Conservation (phyloP, 495 filamentous ascomycete species). For the Trichoderma asperelloides region DNA sequence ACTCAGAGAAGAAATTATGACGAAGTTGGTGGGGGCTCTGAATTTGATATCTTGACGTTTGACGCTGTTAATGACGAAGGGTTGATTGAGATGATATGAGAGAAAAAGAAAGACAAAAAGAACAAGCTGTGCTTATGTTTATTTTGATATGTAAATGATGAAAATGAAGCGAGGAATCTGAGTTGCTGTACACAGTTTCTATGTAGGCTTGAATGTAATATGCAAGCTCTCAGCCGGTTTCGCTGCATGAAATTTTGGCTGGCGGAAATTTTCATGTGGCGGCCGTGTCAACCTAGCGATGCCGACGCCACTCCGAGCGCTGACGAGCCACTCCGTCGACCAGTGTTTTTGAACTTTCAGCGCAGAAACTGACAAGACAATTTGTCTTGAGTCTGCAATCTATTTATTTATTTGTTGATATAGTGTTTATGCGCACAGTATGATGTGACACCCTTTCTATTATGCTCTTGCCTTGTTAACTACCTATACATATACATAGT, state of each 20-base stretch:
- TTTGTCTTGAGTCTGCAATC: too few species aligned
- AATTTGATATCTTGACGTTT: not conserved
- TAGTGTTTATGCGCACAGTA: too few species aligned
- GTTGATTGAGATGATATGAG: too few species aligned
- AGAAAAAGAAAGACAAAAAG: too few species aligned
- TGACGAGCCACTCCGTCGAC: not conserved
- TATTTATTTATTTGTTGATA: too few species aligned
- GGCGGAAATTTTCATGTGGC: not conserved
- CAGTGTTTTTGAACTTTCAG: too few species aligned
- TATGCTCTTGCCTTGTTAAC: too few species aligned
- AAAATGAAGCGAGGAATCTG: not conserved
- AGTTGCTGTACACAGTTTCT: too few species aligned
- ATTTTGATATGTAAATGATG: not conserved
- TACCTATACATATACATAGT: too few species aligned
- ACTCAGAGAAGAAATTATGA: not conserved
- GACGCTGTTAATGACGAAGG: too few species aligned
- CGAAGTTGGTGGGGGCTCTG: not conserved
- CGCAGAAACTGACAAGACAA: too few species aligned
- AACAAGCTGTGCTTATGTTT: not conserved
- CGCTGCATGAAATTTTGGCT: not conserved
- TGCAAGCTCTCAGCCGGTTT: not conserved
- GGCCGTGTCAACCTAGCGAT: not conserved
- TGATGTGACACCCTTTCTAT: too few species aligned
- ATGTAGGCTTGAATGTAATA: not conserved
- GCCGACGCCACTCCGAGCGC: slow-evolving; percentile 4